Evolutionary conservation across 257 asterid species (phyloP).

Genomic region (Lycium barbarum): DNA sequence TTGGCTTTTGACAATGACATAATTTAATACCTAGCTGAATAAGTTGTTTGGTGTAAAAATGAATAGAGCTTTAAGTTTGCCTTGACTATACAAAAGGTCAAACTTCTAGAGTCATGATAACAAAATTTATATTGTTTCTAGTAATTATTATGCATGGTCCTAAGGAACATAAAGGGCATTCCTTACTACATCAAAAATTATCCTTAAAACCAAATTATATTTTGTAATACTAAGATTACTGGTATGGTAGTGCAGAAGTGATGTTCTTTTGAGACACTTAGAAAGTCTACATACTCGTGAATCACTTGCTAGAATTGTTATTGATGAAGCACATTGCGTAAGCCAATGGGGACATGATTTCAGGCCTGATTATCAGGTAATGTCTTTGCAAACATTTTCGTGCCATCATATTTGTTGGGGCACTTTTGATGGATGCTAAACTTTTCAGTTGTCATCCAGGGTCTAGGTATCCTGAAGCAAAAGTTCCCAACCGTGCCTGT

Average conservation of each 20-base stretch:
- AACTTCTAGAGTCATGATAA: conserved; percentile 1
- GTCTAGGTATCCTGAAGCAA: conserved; percentile 92
- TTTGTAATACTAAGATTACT: conserved; percentile 4
- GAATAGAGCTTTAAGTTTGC: conserved; percentile 1
- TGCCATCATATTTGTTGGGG: conserved; percentile 24
- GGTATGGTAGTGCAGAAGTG: conserved; percentile 70
- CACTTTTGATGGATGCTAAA: conserved; percentile 38
- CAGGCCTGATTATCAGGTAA: conserved; percentile 98
- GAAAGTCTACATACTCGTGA: conserved; percentile 82
- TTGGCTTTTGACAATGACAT: not conserved
- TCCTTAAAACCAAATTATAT: not conserved
- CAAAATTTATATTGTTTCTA: not conserved
- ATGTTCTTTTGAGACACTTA: conserved; percentile 82
- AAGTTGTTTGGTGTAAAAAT: not conserved
- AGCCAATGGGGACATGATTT: conserved; percentile 99
- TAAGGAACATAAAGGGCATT: conserved; percentile 3
- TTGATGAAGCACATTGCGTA: conserved; percentile 99
- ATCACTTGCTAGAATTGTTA: conserved; percentile 85
- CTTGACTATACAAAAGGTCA: conserved; percentile 24
- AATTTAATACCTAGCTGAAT: not conserved
- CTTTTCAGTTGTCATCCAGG: conserved; percentile 58
- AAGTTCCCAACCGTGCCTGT: conserved; percentile 90
- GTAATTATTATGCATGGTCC: not conserved
- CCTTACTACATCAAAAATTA: not conserved
- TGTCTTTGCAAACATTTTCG: conserved; percentile 21